Evolutionary conservation across 1,139 yeast genomes (phyloP).

Genomic region (Meyerozyma guilliermondii): DNA sequence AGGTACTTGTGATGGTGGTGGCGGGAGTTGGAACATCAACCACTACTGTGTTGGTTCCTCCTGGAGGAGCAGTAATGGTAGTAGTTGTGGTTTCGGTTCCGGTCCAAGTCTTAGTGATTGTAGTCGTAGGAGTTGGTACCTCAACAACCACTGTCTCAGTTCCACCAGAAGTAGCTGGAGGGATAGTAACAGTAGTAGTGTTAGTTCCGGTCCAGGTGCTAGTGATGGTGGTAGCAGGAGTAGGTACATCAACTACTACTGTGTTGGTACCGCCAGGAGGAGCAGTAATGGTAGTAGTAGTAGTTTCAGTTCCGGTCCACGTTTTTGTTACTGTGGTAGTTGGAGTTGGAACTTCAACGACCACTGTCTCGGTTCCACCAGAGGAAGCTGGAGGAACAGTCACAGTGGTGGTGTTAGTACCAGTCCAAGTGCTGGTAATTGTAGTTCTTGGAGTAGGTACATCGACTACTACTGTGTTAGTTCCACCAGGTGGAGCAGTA

Average conservation of each 20-base stretch:
- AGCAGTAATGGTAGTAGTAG: not conserved
- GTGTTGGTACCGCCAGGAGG: not conserved
- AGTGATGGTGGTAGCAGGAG: constrained; percentile 3
- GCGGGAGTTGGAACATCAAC: constrained; percentile 5
- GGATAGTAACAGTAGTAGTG: constrained; percentile 5
- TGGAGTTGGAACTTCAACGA: constrained; percentile 8
- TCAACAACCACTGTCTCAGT: constrained; percentile 1
- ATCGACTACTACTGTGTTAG: constrained; percentile 4
- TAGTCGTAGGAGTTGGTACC: constrained; percentile 3
- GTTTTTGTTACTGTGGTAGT: constrained; percentile 4
- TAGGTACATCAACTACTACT: constrained; percentile 7
- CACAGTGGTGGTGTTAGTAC: not conserved
- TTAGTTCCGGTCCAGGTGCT: constrained; percentile 6
- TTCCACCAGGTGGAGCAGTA: constrained; percentile 1
- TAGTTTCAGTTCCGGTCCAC: not conserved
- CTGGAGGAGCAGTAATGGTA: not conserved
- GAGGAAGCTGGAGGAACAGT: constrained; percentile 4
- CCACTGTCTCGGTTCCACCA: constrained; percentile 8
- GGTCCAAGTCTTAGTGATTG: constrained; percentile 2
- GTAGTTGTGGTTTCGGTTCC: not conserved
- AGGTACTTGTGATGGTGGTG: constrained; percentile 2
- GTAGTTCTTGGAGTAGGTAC: constrained; percentile 5
- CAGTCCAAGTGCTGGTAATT: constrained; percentile 1
- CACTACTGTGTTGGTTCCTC: constrained; percentile 2
- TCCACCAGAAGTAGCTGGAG: constrained; percentile 3